Base-by-base conservation (phyloP, 768 basidiomycete species). In the Tricholoma hemisulphureum region DNA sequence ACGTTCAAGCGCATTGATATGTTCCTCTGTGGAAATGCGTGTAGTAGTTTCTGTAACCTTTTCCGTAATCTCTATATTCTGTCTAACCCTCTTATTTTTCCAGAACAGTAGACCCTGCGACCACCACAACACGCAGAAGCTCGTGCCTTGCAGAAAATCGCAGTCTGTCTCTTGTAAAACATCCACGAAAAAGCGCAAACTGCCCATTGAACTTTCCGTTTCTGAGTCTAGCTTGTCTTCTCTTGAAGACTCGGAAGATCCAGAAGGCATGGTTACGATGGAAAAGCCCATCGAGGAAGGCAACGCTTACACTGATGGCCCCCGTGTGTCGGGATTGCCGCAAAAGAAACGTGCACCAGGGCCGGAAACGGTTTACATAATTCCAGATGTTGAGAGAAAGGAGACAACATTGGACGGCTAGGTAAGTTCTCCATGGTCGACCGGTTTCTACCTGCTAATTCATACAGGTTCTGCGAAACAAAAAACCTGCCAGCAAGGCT, bases 331-430 rank as follows among this genome's bases (percentile, higher is more conserved):
- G 23, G 71, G 61, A 51, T 45, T 56, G 4, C 67, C 62, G 24
- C 58, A 62, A 29, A 71, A 65, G 61, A 67, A 62, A 55, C 63
- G 66, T 51, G 61, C 58, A 62, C 61, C 66, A 56, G 78, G 74
- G 58, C 65, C 68, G n/a, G 80, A 83, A 46, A 82, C 82, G 1
- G 73, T 82, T 11, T 90, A 88, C 64, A 70, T 83, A 51, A 93
- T 94, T 53, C 86, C 88, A 1, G 84, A 87, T 52, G 88, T 93
- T 0, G 80, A 85, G 68, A 76, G 69, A 63, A 88, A 84, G 69
- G 70, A 73, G 31, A 89, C 89, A 1, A 83, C 83, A 2, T 95
- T 91, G 91, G 91, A 58, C 77, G 82, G 55, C 71, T 86, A 32
- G 85, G 83, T 78, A 68, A 49, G 68, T 65, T 11, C 60, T 6